Evolutionary conservation across 1,284 basidiomycete species (phyloP).

Genomic region (Hemileia vastatrix): DNA sequence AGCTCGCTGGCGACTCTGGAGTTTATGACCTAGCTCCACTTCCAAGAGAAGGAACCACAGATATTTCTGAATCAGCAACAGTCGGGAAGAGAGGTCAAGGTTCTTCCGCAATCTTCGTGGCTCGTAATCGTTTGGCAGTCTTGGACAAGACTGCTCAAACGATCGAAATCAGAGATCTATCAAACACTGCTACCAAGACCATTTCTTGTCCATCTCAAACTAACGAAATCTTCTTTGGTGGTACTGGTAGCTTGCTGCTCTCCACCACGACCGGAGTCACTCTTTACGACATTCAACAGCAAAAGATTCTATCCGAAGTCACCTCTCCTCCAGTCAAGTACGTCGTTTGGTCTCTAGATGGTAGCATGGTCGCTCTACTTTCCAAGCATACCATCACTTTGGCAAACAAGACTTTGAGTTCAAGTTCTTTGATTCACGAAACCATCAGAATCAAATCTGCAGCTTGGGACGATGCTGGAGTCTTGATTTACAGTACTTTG

Average conservation of each 20-base stretch:
- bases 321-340: conserved; percentile 42
- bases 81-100: conserved; percentile 39
- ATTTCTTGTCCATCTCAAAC: conserved; percentile 36
- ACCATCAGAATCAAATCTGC: conserved; percentile 45
- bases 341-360: conserved; percentile 40
- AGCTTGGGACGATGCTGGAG: conserved; percentile 41
- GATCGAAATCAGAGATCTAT: conserved; percentile 43
- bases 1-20: conserved; percentile 28
- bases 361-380: conserved; percentile 37
- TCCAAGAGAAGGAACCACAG: conserved; percentile 35
- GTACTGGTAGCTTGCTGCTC: conserved; percentile 39
- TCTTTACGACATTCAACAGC: conserved; percentile 43
- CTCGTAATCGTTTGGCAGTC: conserved; percentile 42
- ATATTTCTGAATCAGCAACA: conserved; percentile 37
- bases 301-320: conserved; percentile 38
- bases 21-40: conserved; percentile 41
- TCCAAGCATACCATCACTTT: conserved; percentile 44
- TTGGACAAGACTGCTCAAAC: conserved; percentile 39
- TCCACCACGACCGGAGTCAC: conserved; percentile 38
- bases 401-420: conserved; percentile 36
- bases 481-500: conserved; percentile 41
- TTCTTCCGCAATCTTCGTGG: conserved; percentile 39
- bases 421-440: conserved; percentile 40
- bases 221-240: conserved; percentile 42
- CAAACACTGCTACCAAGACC: conserved; percentile 40